Conservation (phyloP, 495 filamentous ascomycete species). For the Hypomontagnella submonticulosa region DNA sequence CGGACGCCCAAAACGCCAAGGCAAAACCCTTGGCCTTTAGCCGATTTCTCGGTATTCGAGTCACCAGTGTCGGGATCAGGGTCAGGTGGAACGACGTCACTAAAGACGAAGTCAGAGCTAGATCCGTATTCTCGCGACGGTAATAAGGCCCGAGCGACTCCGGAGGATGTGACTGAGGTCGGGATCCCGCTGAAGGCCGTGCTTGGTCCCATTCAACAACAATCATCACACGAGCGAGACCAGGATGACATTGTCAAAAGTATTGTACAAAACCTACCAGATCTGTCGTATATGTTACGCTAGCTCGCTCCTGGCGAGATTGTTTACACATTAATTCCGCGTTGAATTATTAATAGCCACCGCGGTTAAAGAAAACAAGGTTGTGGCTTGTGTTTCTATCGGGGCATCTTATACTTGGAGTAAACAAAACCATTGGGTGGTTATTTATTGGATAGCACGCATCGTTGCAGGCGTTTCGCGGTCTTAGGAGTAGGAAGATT, state of each 20-base stretch:
- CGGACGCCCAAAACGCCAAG: constrained; percentile 17
- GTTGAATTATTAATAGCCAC: constrained; percentile 19
- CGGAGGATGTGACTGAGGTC: constrained; percentile 1
- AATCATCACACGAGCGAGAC: constrained; percentile 38
- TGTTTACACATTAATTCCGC: constrained; percentile 13
- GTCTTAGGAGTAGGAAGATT: constrained; percentile 22
- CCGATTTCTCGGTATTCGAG: constrained; percentile 55
- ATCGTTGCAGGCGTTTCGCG: constrained; percentile 32
- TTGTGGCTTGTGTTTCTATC: constrained; percentile 13
- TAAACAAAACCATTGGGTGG: constrained; percentile 30
- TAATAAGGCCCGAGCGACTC: constrained; percentile 5
- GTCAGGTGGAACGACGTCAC: constrained; percentile 5
- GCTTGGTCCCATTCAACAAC: constrained; percentile 34
- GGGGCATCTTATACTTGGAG: constrained; percentile 16
- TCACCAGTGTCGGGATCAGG: constrained; percentile 25
- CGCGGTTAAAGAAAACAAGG: background rate
- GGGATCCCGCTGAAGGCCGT: constrained; percentile 11
- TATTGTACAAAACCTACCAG: constrained; percentile 58
- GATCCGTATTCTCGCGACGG: constrained; percentile 16
- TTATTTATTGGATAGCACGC: constrained; percentile 27
- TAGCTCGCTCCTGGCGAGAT: constrained; percentile 25
- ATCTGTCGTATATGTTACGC: constrained; percentile 66
- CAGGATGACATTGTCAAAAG: constrained; percentile 50
- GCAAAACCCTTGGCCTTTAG: constrained; percentile 49
- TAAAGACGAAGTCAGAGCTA: constrained; percentile 11